phyloP scores from a whole-genome alignment of 2,329 filamentous ascomycete species.

The Colletotrichum gigasporum region DNA sequence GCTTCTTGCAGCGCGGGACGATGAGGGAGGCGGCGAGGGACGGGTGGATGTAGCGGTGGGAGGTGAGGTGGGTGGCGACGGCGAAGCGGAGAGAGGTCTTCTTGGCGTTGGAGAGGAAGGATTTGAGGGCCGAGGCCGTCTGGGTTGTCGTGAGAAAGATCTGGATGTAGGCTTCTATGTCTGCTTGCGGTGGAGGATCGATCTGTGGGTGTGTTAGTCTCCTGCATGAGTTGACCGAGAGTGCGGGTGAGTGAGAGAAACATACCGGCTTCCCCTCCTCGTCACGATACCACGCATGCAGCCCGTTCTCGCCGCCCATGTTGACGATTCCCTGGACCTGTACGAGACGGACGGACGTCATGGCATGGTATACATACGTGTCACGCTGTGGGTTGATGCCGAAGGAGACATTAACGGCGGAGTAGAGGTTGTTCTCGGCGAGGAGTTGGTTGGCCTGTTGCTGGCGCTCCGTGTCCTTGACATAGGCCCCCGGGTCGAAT shows the following conservation, averaged over 20 bases:
- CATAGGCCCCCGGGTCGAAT: slow-evolving; percentile 53
- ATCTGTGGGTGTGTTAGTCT: slow-evolving; percentile 37
- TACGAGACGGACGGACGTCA: slow-evolving; percentile 57
- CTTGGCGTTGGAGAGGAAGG: slow-evolving; percentile 71
- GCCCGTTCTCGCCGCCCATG: slow-evolving; percentile 53
- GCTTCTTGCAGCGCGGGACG: slow-evolving; percentile 57
- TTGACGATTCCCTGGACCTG: slow-evolving; percentile 58
- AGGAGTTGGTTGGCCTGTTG: slow-evolving; percentile 49
- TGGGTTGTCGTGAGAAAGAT: slow-evolving; percentile 71
- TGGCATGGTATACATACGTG: slow-evolving; percentile 61
- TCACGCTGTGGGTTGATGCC: slow-evolving; percentile 52
- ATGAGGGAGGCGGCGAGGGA: slow-evolving; percentile 48
- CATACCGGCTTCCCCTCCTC: slow-evolving; percentile 46
- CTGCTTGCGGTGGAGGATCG: slow-evolving; percentile 60
- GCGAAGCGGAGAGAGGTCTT: slow-evolving; percentile 67
- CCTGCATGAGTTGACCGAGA: not conserved
- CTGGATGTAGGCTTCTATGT: slow-evolving; percentile 72
- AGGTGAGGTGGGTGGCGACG: slow-evolving; percentile 64
- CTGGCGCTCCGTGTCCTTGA: slow-evolving; percentile 49
- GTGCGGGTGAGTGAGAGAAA: not conserved
- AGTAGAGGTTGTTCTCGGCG: slow-evolving; percentile 50
- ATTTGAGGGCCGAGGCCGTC: slow-evolving; percentile 69
- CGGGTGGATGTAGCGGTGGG: slow-evolving; percentile 61
- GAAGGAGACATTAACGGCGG: slow-evolving; percentile 55
- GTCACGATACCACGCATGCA: slow-evolving; percentile 60